These are phyloP conservation scores for Musa balbisiana DNA, from an alignment of 202 grass and related monocot genomes.

Conservation along the genomic window DNA sequence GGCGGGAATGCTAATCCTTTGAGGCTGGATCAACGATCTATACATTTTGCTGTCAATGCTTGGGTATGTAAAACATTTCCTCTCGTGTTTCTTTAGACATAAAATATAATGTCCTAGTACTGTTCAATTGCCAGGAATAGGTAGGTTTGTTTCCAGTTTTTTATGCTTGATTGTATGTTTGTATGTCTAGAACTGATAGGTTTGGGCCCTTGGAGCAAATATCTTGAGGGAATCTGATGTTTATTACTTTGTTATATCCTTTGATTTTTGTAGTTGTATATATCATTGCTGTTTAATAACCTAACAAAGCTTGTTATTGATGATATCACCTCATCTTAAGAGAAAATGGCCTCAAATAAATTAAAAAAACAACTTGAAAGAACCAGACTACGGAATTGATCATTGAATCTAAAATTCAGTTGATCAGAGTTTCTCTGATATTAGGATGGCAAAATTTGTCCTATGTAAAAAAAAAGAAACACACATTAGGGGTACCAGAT, in stretches of 20 bases:
- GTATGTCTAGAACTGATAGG: neutral
- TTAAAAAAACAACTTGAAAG: neutral
- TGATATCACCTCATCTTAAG: neutral
- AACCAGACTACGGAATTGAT: no score
- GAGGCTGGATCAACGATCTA: slow-evolving; percentile 68
- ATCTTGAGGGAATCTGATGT: neutral
- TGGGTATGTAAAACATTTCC: slow-evolving; percentile 51
- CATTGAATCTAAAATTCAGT: no score
- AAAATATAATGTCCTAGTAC: neutral
- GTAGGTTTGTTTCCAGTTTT: neutral
- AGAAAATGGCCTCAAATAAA: neutral
- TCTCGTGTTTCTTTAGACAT: slow-evolving; percentile 3
- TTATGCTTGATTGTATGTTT: neutral
- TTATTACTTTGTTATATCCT: no score
- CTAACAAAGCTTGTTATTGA: neutral
- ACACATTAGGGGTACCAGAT: no score
- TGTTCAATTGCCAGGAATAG: neutral
- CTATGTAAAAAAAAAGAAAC: no score
- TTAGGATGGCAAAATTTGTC: no score
- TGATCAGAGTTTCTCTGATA: no score
- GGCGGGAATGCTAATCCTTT: slow-evolving; percentile 37
- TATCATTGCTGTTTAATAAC: neutral
- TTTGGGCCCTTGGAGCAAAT: neutral
- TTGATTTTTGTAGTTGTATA: no score
- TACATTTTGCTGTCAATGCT: slow-evolving; percentile 80